Evolutionary conservation across 352 stramenopile genomes (phyloP).

Genomic region (Thalassiosira hispida): DNA sequence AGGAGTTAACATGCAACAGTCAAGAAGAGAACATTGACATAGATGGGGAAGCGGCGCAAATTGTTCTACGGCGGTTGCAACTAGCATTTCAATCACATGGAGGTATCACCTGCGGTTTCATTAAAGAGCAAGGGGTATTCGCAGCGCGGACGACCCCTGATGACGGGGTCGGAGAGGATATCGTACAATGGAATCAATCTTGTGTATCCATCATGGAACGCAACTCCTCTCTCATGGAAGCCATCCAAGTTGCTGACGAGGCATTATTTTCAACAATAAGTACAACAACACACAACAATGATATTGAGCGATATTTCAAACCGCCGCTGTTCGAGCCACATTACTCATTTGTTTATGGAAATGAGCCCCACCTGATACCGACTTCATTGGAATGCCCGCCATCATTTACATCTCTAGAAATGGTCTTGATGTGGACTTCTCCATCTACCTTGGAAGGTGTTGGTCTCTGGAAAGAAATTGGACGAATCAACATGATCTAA

Average conservation of each 20-base stretch:
- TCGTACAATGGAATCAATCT: conserved; percentile 53
- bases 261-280: conserved; percentile 17
- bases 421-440: conserved; percentile 46
- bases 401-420: conserved; percentile 45
- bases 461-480: conserved; percentile 40
- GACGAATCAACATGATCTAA: conserved; percentile 25
- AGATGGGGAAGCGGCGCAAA: conserved; percentile 28
- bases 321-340: conserved; percentile 37
- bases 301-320: conserved; percentile 38
- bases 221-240: conserved; percentile 15
- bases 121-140: conserved; percentile 39
- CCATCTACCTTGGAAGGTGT: conserved; percentile 40
- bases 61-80: conserved; percentile 34
- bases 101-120: conserved; percentile 22
- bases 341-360: conserved; percentile 53
- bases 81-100: conserved; percentile 35
- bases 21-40: not conserved
- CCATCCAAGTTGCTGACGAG: conserved; percentile 40
- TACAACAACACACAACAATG: not conserved
- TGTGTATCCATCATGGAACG: conserved; percentile 40
- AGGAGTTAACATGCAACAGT: not conserved
- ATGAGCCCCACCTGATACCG: conserved; percentile 26
- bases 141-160: not conserved
- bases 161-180: conserved; percentile 8
- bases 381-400: conserved; percentile 29